Evolutionary conservation across 176 grass and related monocot species (phyloP).

Genomic region (Juncus inflexus): DNA sequence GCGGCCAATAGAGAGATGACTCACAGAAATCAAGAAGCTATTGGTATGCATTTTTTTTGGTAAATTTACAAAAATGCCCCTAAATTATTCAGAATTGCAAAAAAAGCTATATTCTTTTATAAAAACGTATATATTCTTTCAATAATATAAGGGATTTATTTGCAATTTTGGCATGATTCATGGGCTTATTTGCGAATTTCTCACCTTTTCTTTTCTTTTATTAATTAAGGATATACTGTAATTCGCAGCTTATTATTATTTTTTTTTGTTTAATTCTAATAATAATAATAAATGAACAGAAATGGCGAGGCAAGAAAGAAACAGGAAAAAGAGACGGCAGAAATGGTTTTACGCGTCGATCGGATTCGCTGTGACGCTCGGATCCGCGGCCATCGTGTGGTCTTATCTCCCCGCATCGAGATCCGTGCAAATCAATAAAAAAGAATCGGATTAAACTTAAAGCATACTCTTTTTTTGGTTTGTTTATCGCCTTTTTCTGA

Average conservation of each 20-base stretch:
- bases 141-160: no score
- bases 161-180: no score
- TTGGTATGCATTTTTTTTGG: conserved; percentile 41
- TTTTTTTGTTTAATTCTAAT: neutral
- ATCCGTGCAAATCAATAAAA: conserved; percentile 23
- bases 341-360: conserved; percentile 94
- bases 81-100: no score
- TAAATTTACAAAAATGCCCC: neutral
- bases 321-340: conserved; percentile 58
- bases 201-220: neutral
- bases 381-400: conserved; percentile 70
- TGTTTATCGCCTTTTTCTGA: conserved; percentile 4
- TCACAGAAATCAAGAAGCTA: conserved; percentile 96
- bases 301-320: conserved; percentile 65
- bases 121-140: no score
- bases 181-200: neutral
- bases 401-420: conserved; percentile 56
- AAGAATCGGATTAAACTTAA: conserved; percentile 27
- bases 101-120: no score
- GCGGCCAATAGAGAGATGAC: conserved; percentile 94
- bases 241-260: neutral
- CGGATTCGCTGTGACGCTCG: conserved; percentile 68
- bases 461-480: conserved; percentile 25
- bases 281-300: conserved; percentile 38
- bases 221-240: neutral